These are phyloP conservation scores for Exophiala mesophila DNA, from an alignment of 2,329 filamentous ascomycete genomes.

Conservation along the genomic window DNA sequence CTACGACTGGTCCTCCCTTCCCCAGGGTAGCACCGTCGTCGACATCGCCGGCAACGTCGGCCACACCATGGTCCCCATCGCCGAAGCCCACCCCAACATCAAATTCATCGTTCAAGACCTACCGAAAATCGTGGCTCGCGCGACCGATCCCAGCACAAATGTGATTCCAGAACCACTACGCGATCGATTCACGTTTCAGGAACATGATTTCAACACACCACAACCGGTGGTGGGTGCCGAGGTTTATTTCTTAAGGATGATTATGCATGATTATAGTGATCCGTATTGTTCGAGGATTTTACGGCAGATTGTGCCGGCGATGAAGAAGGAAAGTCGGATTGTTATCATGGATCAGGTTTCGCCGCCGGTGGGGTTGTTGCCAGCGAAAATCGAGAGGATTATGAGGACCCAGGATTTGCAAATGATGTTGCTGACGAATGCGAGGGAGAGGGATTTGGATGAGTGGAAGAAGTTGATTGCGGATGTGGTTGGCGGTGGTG, in stretches of 20 bases:
- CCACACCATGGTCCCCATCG: constrained; percentile 17
- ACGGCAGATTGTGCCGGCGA: constrained; percentile 19
- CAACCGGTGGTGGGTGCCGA: constrained; percentile 25
- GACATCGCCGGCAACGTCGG: constrained; percentile 35
- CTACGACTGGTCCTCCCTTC: constrained; percentile 33
- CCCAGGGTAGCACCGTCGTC: constrained; percentile 45
- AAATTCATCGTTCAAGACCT: constrained; percentile 23
- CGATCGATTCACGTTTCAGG: constrained; percentile 21
- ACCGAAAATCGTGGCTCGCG: constrained; percentile 15
- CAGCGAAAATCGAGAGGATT: constrained; percentile 15
- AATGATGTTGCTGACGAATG: constrained; percentile 49
- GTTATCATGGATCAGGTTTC: constrained; percentile 20
- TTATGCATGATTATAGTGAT: constrained; percentile 29
- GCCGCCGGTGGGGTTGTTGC: constrained; percentile 7
- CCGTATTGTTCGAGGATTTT: constrained; percentile 24
- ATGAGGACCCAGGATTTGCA: constrained; percentile 38
- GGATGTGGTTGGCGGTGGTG: constrained; percentile 3
- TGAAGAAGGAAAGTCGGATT: constrained; percentile 19
- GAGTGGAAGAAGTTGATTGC: constrained; percentile 17
- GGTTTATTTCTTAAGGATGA: constrained; percentile 25
- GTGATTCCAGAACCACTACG: constrained; percentile 11
- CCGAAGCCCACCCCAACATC: constrained; percentile 9
- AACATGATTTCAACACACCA: constrained; percentile 26
- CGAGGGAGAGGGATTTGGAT: constrained; percentile 38
- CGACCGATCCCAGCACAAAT: constrained; percentile 13